Evolutionary conservation across 306 rosid species (phyloP).

Genomic region (Prunus mira): DNA sequence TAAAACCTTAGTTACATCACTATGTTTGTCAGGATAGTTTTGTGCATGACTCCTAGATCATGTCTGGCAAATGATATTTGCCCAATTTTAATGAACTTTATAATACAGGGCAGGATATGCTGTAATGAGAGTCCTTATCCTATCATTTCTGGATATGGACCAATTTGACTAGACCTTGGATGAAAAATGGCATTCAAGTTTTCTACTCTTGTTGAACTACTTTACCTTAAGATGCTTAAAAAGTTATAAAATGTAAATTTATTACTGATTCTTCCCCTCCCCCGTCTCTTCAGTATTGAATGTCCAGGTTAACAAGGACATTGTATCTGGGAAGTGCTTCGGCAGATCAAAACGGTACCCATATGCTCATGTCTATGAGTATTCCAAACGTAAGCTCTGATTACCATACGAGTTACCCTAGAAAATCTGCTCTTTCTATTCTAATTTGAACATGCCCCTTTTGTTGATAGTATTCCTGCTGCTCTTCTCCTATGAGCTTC

Average conservation of each 20-base stretch:
- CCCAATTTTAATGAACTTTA: background rate
- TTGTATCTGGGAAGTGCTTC: constrained; percentile 64
- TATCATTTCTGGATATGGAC: background rate
- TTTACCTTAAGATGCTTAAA: constrained; percentile 1
- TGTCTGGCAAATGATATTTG: background rate
- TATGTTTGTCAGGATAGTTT: background rate
- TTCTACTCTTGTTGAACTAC: background rate
- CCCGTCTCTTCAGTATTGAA: constrained; percentile 42
- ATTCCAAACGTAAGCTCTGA: constrained; percentile 66
- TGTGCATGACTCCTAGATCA: background rate
- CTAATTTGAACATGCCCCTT: constrained; percentile 24
- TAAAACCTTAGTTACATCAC: background rate
- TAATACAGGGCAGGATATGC: background rate
- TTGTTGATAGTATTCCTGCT: constrained; percentile 57
- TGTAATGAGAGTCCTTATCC: background rate
- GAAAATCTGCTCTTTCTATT: constrained; percentile 16
- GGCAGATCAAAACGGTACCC: constrained; percentile 51
- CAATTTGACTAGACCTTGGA: background rate
- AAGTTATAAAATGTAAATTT: background rate
- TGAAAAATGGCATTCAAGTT: background rate
- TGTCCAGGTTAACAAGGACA: constrained; percentile 57
- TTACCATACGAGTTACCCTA: constrained; percentile 10
- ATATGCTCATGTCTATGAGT: constrained; percentile 67
- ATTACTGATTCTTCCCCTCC: background rate
- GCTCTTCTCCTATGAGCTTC: constrained; percentile 79